A percentile compares a stretch with the other conserved stretches of the same genome.
These are phyloP conservation scores for Myriangium duriaei DNA, from an alignment of 2,329 filamentous ascomycete species.

Conservation along the genomic window DNA sequence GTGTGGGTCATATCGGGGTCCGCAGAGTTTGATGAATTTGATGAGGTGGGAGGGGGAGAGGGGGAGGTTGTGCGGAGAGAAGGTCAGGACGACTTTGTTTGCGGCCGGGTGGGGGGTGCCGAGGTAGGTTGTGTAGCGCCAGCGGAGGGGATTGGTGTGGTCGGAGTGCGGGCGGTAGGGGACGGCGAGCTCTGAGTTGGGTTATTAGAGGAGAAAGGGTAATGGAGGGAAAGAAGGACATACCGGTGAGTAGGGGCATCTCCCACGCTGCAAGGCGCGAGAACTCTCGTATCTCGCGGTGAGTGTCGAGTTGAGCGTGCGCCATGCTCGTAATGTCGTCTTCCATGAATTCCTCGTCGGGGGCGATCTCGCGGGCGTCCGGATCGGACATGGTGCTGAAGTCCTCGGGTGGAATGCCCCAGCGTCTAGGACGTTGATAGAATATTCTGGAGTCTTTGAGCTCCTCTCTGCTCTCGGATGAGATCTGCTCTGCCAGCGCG, in stretches of 20 bases:
- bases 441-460: slow-evolving; percentile 11
- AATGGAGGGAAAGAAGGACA: background rate
- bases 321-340: slow-evolving; percentile 75
- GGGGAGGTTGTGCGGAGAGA: slow-evolving; percentile 58
- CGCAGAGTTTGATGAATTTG: slow-evolving; percentile 81
- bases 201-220: background rate
- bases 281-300: slow-evolving; percentile 81
- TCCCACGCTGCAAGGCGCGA: slow-evolving; percentile 85
- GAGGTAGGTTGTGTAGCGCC: slow-evolving; percentile 95
- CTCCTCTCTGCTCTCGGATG: slow-evolving; percentile 7
- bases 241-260: slow-evolving; percentile 81
- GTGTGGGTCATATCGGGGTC: slow-evolving; percentile 75
- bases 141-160: slow-evolving; percentile 65
- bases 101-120: slow-evolving; percentile 85
- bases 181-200: slow-evolving; percentile 58
- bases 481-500: slow-evolving; percentile 3
- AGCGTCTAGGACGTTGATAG: slow-evolving; percentile 6
- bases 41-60: slow-evolving; percentile 54
- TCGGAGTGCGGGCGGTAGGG: slow-evolving; percentile 61
- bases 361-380: slow-evolving; percentile 16
- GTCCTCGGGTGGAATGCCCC: slow-evolving; percentile 7
- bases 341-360: slow-evolving; percentile 48
- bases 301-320: slow-evolving; percentile 76
- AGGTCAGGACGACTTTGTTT: slow-evolving; percentile 89
- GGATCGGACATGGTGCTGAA: slow-evolving; percentile 18